Base-by-base conservation (phyloP, 352 stramenopile genomes). In the Phytophthora multivora region DNA sequence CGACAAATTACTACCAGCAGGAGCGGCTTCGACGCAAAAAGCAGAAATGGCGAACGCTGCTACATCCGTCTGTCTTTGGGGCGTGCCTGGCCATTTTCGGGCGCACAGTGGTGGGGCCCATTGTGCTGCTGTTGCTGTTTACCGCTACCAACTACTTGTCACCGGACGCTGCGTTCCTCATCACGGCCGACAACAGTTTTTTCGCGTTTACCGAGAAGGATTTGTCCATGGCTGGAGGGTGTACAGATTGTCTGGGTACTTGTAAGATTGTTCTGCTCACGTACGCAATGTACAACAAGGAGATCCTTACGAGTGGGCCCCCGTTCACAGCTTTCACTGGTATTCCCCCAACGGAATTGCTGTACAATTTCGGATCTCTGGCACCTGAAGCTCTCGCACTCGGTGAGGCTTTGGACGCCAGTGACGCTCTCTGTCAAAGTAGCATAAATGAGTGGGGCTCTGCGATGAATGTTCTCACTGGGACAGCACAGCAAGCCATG, bases 201-300 rank as follows among this genome's bases (percentile, higher is more conserved):
- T 67, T 71, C 31, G 63, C 57, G 23, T 71, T 67, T 26, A 63
- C 56, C 1, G 49, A 66, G 40, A 67, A 54, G 23, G 63, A 71
- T 56, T 51, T 61, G 13, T 63, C 59, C 2, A 66, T 67, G 63
- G 50, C 52, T 45, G 63, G 63, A 9, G 63, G 63, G 7, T 71
- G 63, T 19, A 63, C 57, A 19, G 51, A 59, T 23, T 71, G 63
- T 35, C n/a, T 65, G 2, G 51, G 57, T 6, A 25, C 40, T 12
- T 71, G 56, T 33, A 60, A 65, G 30, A 61, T 61, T n/a, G 51
- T 51, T 8, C 36, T 69, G 16, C 31, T 73, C 2, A 66, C 51
- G 35, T 55, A 56, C 30, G 47, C 52, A 3, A 16, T 48, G n/a
- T 69, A 65, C 28, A 56, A 62, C 7, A 50, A 35, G 2, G 35